Evolutionary conservation across 2,329 filamentous ascomycete genomes (phyloP), one percentile per base, ranked within the genome.

Genomic region (Lachnellula cervina): DNA sequence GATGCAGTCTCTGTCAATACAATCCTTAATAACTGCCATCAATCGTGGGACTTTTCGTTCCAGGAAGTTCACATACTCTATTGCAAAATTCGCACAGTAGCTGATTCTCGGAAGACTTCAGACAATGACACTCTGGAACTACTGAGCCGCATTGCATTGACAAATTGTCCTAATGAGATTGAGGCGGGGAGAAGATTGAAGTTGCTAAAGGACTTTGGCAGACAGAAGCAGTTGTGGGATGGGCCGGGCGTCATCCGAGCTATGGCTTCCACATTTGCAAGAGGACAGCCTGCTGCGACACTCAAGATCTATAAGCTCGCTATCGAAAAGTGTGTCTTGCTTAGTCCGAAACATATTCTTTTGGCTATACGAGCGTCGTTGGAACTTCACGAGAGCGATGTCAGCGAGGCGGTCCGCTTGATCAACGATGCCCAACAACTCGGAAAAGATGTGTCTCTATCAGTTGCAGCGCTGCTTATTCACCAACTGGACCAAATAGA

Each of bases 321-420:
- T 17, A 32, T 55, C 28, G 34, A 48, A 8, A 35, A 57, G n/a
- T 8, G 57, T 5, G 45, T 64, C 47, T 49, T 35, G 40, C 54
- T 66, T 23, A 34, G 42, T 23, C 47, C 51, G 21, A 52, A 48
- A 44, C 62, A 62, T 54, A 42, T 68, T n/a, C 23, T 48, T 23
- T 32, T 63, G 45, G 67, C 68, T 48, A 63, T 69, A 16, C 58
- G 60, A 49, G 67, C 68, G 7, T 60, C 59, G 4, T 44, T 71
- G 25, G 35, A 57, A 16, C 38, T 61, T 13, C 28, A 60, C 21
- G 55, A 48, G 2, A 25, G 50, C 9, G 35, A 62, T 21, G 17
- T 62, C 2, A 45, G 52, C 2, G 55, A 58, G n/a, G 51, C 62
- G n/a, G 42, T 57, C 17, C 9, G 25, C 23, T 48, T 69, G 17